Evolutionary conservation across 768 basidiomycete genomes (phyloP), one percentile per base, ranked within the genome.

Genomic region (Russula foetens): DNA sequence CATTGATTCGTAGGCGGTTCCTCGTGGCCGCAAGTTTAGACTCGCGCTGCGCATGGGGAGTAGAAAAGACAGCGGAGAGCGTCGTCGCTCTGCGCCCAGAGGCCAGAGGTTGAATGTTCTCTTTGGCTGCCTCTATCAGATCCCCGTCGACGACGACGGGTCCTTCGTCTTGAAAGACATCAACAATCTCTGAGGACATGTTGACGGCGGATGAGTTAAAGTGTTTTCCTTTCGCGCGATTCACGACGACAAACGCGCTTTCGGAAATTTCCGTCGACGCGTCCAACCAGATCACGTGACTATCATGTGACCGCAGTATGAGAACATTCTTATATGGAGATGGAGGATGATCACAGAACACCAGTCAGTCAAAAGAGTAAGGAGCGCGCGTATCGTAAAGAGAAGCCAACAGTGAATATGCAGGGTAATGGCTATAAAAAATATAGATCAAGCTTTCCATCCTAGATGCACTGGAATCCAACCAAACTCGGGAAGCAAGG

Each of bases 41-140:
- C 63, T 90, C 88, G 61, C 90, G 81, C 63, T 86, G 85, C 1
- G 81, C 84, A 71, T 90, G 87, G 17, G 90, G 90, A 0, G 88
- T 91, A 15, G 85, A 74, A 29, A 92, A 76, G 54, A 91, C 77
- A 47, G 83, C 80, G 26, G 89, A 88, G 52, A 92, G 77, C 0
- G 90, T 80, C 14, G 89, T 88, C 53, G 88, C 90, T 62, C 87
- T 81, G 46, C 90, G 80, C n/a, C 90, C 90, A 3, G 82, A 78
- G 12, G 85, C 87, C 11, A 92, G 80, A 44, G 89, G 90, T 70
- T 89, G 90, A 31, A 92, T 88, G 67, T 92, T 92, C 71, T 92
- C 90, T 69, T 92, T 92, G 14, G 88, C 83, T 4, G 88, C 88
- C 68, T 91, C 88, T 17, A 92, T 77, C 0, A 92, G 75, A 67